phyloP scores from a whole-genome alignment of 2,329 filamentous ascomycete genomes.

The Pseudogymnoascus sp. region DNA sequence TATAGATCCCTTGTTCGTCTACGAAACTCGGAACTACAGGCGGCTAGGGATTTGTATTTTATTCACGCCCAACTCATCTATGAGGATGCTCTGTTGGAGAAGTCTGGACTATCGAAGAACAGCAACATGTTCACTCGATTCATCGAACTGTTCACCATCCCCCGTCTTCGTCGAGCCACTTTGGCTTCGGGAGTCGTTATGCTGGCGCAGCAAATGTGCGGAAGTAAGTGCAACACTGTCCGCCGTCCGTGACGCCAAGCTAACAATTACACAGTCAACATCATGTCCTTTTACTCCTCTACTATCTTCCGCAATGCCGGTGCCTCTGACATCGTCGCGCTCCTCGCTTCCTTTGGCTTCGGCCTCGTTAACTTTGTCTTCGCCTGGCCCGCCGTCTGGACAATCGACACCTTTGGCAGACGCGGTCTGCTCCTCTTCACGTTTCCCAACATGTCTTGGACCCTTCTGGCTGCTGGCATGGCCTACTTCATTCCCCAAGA shows the following conservation, averaged over 20 bases:
- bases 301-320: conserved; percentile 55
- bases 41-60: conserved; percentile 55
- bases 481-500: conserved; percentile 42
- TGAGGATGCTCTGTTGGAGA: conserved; percentile 22
- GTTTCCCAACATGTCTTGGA: conserved; percentile 62
- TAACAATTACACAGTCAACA: conserved; percentile 41
- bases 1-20: conserved; percentile 52
- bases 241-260: background rate
- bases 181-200: conserved; percentile 73
- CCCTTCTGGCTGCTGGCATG: conserved; percentile 55
- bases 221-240: conserved; percentile 14
- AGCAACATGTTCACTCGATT: conserved; percentile 57
- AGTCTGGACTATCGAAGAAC: conserved; percentile 36
- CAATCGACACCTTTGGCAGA: conserved; percentile 61
- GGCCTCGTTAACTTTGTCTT: conserved; percentile 57
- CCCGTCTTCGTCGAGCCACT: conserved; percentile 63
- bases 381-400: conserved; percentile 61
- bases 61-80: conserved; percentile 52
- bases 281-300: conserved; percentile 69
- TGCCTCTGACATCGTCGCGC: conserved; percentile 45
- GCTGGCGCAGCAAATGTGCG: conserved; percentile 38
- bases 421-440: conserved; percentile 56
- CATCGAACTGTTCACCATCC: conserved; percentile 59
- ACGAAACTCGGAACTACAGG: conserved; percentile 49
- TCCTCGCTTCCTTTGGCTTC: conserved; percentile 58